Conservation (phyloP, 2,329 filamentous ascomycete species). For the Canariomyces notabilis region DNA sequence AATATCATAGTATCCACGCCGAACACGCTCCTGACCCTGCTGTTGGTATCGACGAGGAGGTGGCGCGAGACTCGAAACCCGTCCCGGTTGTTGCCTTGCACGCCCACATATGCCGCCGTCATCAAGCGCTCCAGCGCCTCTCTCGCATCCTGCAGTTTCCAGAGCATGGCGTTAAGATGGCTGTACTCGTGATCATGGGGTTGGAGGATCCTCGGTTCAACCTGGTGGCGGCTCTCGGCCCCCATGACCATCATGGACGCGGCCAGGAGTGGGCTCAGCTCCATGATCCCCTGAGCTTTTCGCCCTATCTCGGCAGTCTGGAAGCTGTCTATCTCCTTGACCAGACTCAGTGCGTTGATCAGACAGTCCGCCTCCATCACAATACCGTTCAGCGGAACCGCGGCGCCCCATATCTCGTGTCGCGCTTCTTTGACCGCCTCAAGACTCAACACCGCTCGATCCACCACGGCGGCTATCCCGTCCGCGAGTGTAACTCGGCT, state of each 20-base stretch:
- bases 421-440: constrained; percentile 1
- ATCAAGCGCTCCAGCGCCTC: constrained; percentile 3
- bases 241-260: constrained; percentile 14
- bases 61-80: constrained; percentile 7
- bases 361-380: constrained; percentile 4
- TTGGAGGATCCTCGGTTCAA: background rate
- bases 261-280: background rate
- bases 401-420: constrained; percentile 5
- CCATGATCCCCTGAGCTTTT: constrained; percentile 1
- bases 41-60: background rate
- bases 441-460: constrained; percentile 9
- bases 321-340: constrained; percentile 1
- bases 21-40: constrained; percentile 1
- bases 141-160: constrained; percentile 2
- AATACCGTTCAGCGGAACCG: constrained; percentile 8
- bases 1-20: constrained; percentile 8
- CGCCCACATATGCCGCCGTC: constrained; percentile 2
- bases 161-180: constrained; percentile 11
- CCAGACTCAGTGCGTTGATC: constrained; percentile 2
- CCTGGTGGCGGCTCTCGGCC: constrained; percentile 9
- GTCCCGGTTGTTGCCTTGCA: constrained; percentile 6
- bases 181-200: background rate
- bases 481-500: background rate
- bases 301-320: constrained; percentile 9
- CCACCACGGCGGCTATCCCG: constrained; percentile 1